These are phyloP conservation scores for Thermochaetoides dissita DNA, from an alignment of 2,329 filamentous ascomycete genomes.

Conservation along the genomic window DNA sequence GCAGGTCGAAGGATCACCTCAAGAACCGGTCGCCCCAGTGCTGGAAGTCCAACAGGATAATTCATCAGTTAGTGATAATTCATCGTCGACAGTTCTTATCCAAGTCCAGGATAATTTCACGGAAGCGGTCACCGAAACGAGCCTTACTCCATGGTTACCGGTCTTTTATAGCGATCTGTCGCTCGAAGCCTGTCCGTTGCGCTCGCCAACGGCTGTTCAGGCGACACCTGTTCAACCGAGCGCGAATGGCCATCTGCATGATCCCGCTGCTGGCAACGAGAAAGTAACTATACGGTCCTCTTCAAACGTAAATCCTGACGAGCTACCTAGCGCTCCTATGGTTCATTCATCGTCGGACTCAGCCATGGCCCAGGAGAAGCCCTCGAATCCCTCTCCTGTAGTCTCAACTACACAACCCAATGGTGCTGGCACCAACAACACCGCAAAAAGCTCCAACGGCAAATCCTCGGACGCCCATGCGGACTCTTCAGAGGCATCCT, in stretches of 20 bases:
- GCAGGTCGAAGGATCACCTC: constrained; percentile 11
- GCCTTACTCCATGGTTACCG: constrained; percentile 17
- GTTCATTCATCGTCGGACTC: background rate
- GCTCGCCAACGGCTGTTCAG: constrained; percentile 15
- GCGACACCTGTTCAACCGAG: constrained; percentile 12
- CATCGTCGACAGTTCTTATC: no score
- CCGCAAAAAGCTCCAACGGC: constrained; percentile 2
- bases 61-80: constrained; percentile 1
- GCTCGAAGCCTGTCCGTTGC: constrained; percentile 14
- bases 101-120: no score
- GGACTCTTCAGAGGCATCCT: constrained; percentile 4
- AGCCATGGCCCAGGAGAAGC: constrained; percentile 3
- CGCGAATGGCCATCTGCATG: constrained; percentile 2
- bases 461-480: constrained; percentile 4
- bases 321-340: background rate
- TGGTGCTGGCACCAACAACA: constrained; percentile 2
- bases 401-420: background rate
- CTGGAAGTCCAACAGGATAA: constrained; percentile 6
- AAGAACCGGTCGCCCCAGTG: constrained; percentile 20
- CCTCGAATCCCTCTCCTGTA: constrained; percentile 2
- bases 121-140: constrained; percentile 8
- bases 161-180: constrained; percentile 10
- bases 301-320: no score
- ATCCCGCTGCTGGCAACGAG: constrained; percentile 3
- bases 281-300: constrained; percentile 5